Percentiles rank a stretch among this genome's conserved stretches.
Conservation (phyloP, 108 stramenopile genomes). For the Discostella pseudostelligera region DNA sequence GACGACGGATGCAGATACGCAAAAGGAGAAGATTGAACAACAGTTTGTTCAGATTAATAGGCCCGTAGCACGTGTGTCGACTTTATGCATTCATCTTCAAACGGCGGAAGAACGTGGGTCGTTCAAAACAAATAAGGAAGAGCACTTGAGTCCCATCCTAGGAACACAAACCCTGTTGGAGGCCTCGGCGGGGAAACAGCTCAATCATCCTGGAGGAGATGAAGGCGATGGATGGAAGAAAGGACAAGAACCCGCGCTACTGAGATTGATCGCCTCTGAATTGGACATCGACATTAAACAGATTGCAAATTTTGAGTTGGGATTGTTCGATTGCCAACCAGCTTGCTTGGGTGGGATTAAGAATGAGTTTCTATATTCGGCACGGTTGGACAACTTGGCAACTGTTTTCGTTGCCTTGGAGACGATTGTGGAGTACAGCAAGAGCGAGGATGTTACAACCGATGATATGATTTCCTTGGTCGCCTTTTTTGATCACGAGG, state of each 20-base stretch:
- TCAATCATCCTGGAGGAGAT: constrained; percentile 45
- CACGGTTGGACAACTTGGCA: constrained; percentile 92
- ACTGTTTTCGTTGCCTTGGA: constrained; percentile 81
- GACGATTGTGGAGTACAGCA: constrained; percentile 53
- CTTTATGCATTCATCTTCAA: constrained; percentile 90
- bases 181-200: constrained; percentile 50
- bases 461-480: constrained; percentile 73
- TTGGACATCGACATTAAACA: constrained; percentile 58
- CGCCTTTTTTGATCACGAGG: constrained; percentile 95
- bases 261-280: constrained; percentile 80
- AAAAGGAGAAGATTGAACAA: constrained; percentile 50
- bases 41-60: constrained; percentile 62
- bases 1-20: constrained; percentile 20
- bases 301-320: constrained; percentile 94
- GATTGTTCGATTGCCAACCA: constrained; percentile 92
- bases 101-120: constrained; percentile 76
- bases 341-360: constrained; percentile 85
- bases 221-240: constrained; percentile 52
- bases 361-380: constrained; percentile 90
- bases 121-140: constrained; percentile 88
- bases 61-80: constrained; percentile 88
- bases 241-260: constrained; percentile 81
- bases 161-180: constrained; percentile 67
- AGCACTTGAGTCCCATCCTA: constrained; percentile 84
- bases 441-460: constrained; percentile 26